Percentiles rank a stretch among this genome's conserved stretches.
Conservation (phyloP, 345 rosid genomes). For the Capsella bursapastoris region DNA sequence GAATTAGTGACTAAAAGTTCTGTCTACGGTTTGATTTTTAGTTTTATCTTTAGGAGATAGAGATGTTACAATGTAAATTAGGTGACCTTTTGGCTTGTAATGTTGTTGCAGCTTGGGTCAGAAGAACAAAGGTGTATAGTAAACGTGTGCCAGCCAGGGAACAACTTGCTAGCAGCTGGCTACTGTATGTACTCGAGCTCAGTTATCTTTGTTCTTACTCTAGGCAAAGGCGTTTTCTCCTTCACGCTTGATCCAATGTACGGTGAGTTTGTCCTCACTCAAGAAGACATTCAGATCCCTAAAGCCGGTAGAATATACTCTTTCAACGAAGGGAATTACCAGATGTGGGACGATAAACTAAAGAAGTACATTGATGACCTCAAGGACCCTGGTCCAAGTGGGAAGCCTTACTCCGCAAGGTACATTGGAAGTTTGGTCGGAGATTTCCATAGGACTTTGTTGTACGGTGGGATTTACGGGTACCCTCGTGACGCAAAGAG, state of each 20-base stretch:
- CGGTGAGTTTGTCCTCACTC: conserved; percentile 92
- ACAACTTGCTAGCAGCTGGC: conserved; percentile 89
- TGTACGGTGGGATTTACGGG: conserved; percentile 94
- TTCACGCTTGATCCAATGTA: conserved; percentile 96
- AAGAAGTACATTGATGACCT: conserved; percentile 93
- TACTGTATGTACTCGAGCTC: conserved; percentile 99
- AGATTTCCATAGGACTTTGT: conserved; percentile 83
- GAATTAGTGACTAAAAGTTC: too few species aligned
- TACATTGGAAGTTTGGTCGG: conserved; percentile 97
- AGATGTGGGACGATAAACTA: conserved; percentile 85
- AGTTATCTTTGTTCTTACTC: conserved; percentile 75
- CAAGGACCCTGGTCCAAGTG: conserved; percentile 86
- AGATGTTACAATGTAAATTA: background rate
- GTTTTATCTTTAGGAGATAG: background rate
- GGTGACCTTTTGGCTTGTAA: background rate
- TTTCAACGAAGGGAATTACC: conserved; percentile 95
- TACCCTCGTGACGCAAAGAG: conserved; percentile 93
- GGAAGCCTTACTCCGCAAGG: conserved; percentile 90
- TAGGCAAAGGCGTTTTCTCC: conserved; percentile 82
- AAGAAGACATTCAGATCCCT: conserved; percentile 80
- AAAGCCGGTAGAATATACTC: conserved; percentile 83
- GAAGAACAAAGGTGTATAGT: conserved; percentile 69
- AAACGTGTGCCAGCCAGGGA: conserved; percentile 94
- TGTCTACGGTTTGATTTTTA: background rate
- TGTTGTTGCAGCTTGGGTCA: conserved; percentile 60